Evolutionary conservation across 805 yeast species (phyloP).

Genomic region (Kuraishia floccosa): DNA sequence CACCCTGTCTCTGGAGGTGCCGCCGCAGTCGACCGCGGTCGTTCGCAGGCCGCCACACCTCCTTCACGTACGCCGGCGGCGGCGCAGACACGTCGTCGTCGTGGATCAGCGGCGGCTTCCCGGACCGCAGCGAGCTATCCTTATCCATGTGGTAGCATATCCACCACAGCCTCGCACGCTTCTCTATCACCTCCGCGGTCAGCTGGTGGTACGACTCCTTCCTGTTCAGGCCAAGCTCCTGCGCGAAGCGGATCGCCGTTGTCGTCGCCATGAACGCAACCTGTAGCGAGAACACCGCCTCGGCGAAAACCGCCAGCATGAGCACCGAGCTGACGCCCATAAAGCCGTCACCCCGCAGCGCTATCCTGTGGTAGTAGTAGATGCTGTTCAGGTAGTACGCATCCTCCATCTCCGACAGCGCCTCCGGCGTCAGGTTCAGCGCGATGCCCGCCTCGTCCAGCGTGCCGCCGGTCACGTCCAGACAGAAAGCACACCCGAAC

Average conservation of each 20-base stretch:
- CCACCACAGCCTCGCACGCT: conserved; percentile 37
- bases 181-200: conserved; percentile 20
- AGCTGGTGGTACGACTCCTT: conserved; percentile 28
- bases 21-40: neutral
- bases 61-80: neutral
- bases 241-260: conserved; percentile 40
- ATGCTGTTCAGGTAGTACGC: no score
- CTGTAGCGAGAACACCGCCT: conserved; percentile 20
- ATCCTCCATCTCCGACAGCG: no score
- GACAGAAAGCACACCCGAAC: neutral
- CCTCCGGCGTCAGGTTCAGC: no score
- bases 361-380: conserved; percentile 39
- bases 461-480: no score
- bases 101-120: conserved; percentile 36
- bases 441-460: no score
- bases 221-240: conserved; percentile 46
- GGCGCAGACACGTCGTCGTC: conserved; percentile 25
- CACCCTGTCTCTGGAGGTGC: conserved; percentile 2
- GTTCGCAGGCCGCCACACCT: conserved; percentile 1
- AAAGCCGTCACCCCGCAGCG: conserved; percentile 38
- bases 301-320: conserved; percentile 28
- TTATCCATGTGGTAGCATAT: conserved; percentile 33
- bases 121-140: conserved; percentile 29
- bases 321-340: conserved; percentile 40
- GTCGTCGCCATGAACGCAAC: conserved; percentile 28